Base-by-base conservation (phyloP, 1,284 basidiomycete species). In the Boletus semigastroideus region DNA sequence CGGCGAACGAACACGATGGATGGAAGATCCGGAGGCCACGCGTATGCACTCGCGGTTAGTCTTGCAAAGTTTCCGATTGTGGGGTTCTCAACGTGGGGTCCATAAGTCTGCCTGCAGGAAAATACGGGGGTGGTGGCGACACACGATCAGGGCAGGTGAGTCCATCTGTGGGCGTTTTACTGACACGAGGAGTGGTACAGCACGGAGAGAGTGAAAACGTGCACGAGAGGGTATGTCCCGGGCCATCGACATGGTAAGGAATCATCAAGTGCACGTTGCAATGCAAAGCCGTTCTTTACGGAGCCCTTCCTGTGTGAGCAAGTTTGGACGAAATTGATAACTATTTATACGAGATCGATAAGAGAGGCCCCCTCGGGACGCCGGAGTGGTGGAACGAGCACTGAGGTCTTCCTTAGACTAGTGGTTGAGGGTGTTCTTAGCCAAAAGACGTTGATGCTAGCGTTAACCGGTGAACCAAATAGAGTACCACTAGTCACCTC, bases 51-150 rank as follows among this genome's bases (percentile, higher is more conserved):
- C 30, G 20, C 60, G 48, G 42, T 49, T 42, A 19, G n/a, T 25
- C 39, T 39, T 31, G 42, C 16, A 36, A 58, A 20, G 46, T 47
- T 50, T 54, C 42, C 42, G 42, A 52, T 49, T 27, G 38, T 42
- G 42, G 36, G 30, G 44, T 17, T 49, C 47, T 38, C 51, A 41
- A 42, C 51, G 53, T 65, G 61, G 49, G 40, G 17, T 51, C 53
- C 57, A 55, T 50, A 53, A 63, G 64, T 52, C 46, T 61, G 58
- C 64, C 55, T 63, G 63, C 60, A 63, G 58, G 61, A 48, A 13
- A 53, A 45, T 34, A 46, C 39, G 19, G 43, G 42, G 48, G 48
- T 51, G 45, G 49, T 43, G 46, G 40, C 42, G 44, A 46, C 22
- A 30, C 52, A 46, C 40, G 19, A 20, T 46, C 51, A 61, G 63